Base-by-base conservation (phyloP, 2,329 filamentous ascomycete genomes). In the Parastagonospora nodorum region DNA sequence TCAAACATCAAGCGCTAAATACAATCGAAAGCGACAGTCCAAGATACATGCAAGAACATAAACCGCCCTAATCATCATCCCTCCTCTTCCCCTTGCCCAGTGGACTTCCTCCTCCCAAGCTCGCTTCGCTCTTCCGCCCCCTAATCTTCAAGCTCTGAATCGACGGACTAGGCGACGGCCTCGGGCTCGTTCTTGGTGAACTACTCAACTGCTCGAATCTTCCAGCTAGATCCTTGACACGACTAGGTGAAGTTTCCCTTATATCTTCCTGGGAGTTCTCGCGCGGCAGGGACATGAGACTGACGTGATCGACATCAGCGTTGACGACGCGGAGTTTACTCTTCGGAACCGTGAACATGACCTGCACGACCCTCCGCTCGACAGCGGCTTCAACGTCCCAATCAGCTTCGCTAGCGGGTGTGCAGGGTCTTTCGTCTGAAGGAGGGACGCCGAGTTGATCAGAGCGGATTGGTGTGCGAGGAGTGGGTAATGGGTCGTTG, bases 281-380 rank as follows among this genome's bases (percentile, higher is more conserved):
- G 8, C 55, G 37, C n/a, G 61, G 58, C 5, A 69, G 33, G 16
- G 59, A 68, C 9, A 72, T 42, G 2, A 73, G 45, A 15, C 64
- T 68, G 14, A 50, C 60, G 1, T 64, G 56, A 30, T 73, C 69
- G 0, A 67, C 48, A 48, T 74, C 71, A 2, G 71, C 71, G 12
- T 97, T 97, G 15, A 97, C 93, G n/a, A 97, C 92, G 24, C 93
- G 79, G 56, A 97, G 75, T 61, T 86, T 85, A 73, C 93, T 88
- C 71, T 88, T 91, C 2, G 94, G 93, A 53, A 97, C 91, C 0
- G 93, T 97, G 73, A 96, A 97, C 84, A 96, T 94, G 68, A 82
- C 75, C 48, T 79, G 79, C n/a, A 81, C 77, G 4, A 80, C 77
- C 5, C 79, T 61, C 16, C 74, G 68, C 43, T 75, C 73, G 1